phyloP scores from a whole-genome alignment of 176 grass and related monocot genomes.

The Bothriochloa decipiens region DNA sequence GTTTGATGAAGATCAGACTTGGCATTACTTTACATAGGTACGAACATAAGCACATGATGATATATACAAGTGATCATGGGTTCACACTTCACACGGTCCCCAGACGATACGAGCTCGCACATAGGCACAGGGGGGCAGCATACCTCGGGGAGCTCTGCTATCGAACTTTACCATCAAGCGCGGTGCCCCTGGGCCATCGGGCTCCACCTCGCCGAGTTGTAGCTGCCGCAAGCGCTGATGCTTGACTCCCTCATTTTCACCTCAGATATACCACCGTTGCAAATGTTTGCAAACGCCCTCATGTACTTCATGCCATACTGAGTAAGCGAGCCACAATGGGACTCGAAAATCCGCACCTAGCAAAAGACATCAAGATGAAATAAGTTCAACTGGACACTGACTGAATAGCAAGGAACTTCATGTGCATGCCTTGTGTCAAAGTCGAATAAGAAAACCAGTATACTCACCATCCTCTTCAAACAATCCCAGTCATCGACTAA shows the following conservation, averaged over 20 bases:
- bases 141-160: not conserved
- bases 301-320: constrained; percentile 95
- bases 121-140: not conserved
- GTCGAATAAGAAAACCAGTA: not conserved
- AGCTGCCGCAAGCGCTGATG: constrained; percentile 51
- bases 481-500: constrained; percentile 91
- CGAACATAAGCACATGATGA: not conserved
- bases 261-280: constrained; percentile 61
- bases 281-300: constrained; percentile 84
- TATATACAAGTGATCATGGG: not conserved
- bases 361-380: not conserved
- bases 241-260: constrained; percentile 60
- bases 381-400: constrained; percentile 6
- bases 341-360: constrained; percentile 75
- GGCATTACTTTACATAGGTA: constrained; percentile 13
- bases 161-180: constrained; percentile 49
- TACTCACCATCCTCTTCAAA: constrained; percentile 76
- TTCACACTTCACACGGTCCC: not conserved
- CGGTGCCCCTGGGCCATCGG: constrained; percentile 54
- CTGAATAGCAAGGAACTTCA: not conserved
- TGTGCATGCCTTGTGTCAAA: not conserved
- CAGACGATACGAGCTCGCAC: not conserved
- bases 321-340: constrained; percentile 75
- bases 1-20: constrained; percentile 23
- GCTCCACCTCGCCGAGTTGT: constrained; percentile 62